Percentiles rank a stretch among this genome's conserved stretches.
phyloP scores from a whole-genome alignment of 2,329 filamentous ascomycete genomes.

The Colletotrichum filicis region DNA sequence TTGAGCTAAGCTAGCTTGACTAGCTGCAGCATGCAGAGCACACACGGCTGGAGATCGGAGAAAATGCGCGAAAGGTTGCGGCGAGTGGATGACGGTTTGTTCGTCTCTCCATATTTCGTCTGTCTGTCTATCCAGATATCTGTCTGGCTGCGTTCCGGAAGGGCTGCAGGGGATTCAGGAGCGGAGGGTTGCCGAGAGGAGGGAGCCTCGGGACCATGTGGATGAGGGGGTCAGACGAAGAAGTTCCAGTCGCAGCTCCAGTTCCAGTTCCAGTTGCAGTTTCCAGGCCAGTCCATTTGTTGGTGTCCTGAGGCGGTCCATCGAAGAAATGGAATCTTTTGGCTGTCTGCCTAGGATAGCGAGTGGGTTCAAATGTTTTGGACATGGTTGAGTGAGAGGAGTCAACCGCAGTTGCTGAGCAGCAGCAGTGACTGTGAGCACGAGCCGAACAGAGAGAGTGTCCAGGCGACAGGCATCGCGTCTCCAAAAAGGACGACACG shows the following conservation, averaged over 20 bases:
- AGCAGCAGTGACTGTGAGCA: neutral
- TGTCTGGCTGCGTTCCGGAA: constrained; percentile 14
- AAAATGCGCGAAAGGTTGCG: constrained; percentile 3
- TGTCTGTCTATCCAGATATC: constrained; percentile 3
- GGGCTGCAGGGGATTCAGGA: constrained; percentile 24
- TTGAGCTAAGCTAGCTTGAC: constrained; percentile 3
- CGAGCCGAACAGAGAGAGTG: neutral
- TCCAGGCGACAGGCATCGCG: constrained; percentile 25
- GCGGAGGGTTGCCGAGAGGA: constrained; percentile 32
- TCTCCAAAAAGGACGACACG: constrained; percentile 10
- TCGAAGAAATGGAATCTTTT: constrained; percentile 23
- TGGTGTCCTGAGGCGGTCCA: constrained; percentile 14
- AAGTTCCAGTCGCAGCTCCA: constrained; percentile 18
- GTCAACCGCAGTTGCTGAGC: neutral
- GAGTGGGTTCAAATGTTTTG: constrained; percentile 18
- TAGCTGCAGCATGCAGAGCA: constrained; percentile 14
- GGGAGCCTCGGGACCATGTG: constrained; percentile 28
- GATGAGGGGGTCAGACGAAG: constrained; percentile 28
- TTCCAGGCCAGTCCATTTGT: constrained; percentile 24
- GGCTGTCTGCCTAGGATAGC: neutral
- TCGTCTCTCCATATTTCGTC: neutral
- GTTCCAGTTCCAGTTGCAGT: constrained; percentile 15
- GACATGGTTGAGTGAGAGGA: constrained; percentile 11
- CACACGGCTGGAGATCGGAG: constrained; percentile 16
- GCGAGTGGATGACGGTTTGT: constrained; percentile 4